phyloP scores from a whole-genome alignment of 768 basidiomycete species.

The Leccinum disarticulatum region DNA sequence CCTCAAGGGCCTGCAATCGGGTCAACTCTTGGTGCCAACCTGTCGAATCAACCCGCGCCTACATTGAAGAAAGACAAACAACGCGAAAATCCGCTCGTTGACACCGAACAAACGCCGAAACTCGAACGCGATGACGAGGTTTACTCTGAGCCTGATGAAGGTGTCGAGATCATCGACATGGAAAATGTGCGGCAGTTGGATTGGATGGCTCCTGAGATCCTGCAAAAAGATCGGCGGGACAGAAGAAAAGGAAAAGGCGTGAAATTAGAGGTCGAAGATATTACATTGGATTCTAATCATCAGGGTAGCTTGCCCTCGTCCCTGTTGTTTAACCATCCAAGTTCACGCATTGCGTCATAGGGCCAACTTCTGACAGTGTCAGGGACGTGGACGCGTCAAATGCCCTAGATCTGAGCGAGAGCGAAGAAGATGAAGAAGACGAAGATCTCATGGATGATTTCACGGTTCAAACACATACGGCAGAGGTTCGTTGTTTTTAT shows the following conservation, averaged over 20 bases:
- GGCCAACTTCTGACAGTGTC: not conserved
- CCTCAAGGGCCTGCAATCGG: slow-evolving; percentile 39
- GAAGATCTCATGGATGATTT: slow-evolving; percentile 79
- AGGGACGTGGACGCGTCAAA: slow-evolving; percentile 49
- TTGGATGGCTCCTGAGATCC: slow-evolving; percentile 84
- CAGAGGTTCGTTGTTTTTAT: slow-evolving; percentile 36
- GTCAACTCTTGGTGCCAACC: slow-evolving; percentile 45
- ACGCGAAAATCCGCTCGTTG: slow-evolving; percentile 25
- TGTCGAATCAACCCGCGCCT: slow-evolving; percentile 52
- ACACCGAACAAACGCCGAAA: slow-evolving; percentile 31
- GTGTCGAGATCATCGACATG: slow-evolving; percentile 86
- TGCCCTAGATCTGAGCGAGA: slow-evolving; percentile 69
- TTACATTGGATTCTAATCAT: slow-evolving; percentile 25
- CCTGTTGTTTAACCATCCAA: not conserved
- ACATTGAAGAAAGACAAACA: slow-evolving; percentile 46
- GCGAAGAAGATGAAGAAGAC: slow-evolving; percentile 71
- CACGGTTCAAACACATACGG: slow-evolving; percentile 37
- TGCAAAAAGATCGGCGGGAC: slow-evolving; percentile 49
- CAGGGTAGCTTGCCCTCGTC: slow-evolving; percentile 32
- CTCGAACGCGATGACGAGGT: slow-evolving; percentile 56
- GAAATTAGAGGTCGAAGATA: slow-evolving; percentile 49
- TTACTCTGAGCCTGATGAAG: slow-evolving; percentile 87
- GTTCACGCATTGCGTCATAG: slow-evolving; percentile 6
- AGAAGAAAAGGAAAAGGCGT: slow-evolving; percentile 35
- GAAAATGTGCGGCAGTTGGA: slow-evolving; percentile 75